Conservation (phyloP, 805 yeast species). For the Metschnikowia arizonensis region DNA sequence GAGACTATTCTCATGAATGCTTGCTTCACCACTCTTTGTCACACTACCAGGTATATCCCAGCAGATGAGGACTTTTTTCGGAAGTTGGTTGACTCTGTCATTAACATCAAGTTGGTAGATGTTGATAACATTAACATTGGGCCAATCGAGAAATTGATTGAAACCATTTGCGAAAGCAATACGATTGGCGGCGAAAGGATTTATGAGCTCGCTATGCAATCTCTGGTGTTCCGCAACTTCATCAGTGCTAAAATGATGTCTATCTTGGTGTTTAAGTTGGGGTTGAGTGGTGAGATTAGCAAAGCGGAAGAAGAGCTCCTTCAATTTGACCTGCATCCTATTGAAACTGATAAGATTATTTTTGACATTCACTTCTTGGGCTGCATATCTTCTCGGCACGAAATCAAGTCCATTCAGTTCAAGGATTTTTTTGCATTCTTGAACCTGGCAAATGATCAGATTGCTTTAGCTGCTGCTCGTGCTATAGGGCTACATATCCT, state of each 20-base stretch:
- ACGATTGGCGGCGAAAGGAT: slow-evolving; percentile 5
- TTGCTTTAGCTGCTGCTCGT: slow-evolving; percentile 47
- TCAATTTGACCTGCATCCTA: slow-evolving; percentile 22
- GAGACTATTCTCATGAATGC: slow-evolving; percentile 13
- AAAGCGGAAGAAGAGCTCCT: slow-evolving; percentile 28
- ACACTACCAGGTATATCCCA: slow-evolving; percentile 7
- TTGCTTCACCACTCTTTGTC: slow-evolving; percentile 12
- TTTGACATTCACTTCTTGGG: slow-evolving; percentile 48
- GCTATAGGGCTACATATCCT: slow-evolving; percentile 50
- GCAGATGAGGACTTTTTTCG: slow-evolving; percentile 9
- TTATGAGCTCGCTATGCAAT: slow-evolving; percentile 7
- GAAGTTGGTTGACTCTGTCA: slow-evolving; percentile 11
- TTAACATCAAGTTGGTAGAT: slow-evolving; percentile 18
- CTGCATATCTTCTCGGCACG: slow-evolving; percentile 32
- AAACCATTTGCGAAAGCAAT: slow-evolving; percentile 9
- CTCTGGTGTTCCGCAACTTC: slow-evolving; percentile 19
- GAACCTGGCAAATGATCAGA: slow-evolving; percentile 23
- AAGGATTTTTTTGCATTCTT: slow-evolving; percentile 28
- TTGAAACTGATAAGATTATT: slow-evolving; percentile 16
- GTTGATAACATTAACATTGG: slow-evolving; percentile 17
- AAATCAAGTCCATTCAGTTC: slow-evolving; percentile 21
- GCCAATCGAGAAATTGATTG: slow-evolving; percentile 18
- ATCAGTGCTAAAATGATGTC: slow-evolving; percentile 32
- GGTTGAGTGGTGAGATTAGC: slow-evolving; percentile 21
- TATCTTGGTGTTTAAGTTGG: slow-evolving; percentile 1